phyloP scores from a whole-genome alignment of 495 filamentous ascomycete species.

The Aspergillus homomorphus region DNA sequence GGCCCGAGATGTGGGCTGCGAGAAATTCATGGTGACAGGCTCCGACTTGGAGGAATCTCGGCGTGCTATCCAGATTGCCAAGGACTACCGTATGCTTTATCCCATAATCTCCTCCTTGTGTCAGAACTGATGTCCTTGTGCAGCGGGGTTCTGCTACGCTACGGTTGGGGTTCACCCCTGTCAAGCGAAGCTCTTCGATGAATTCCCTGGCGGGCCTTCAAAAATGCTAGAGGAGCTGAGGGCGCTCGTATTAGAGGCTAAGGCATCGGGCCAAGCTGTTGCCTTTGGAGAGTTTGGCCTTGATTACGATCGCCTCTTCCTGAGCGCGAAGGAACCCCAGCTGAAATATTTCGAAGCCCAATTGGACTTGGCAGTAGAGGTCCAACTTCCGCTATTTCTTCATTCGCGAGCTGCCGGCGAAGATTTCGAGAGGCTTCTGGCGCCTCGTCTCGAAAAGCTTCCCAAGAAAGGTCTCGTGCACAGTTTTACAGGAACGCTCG shows the following conservation, averaged over 20 bases:
- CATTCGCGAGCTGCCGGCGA: slow-evolving; percentile 81
- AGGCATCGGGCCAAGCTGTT: slow-evolving; percentile 52
- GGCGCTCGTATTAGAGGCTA: slow-evolving; percentile 49
- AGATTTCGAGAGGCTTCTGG: slow-evolving; percentile 71
- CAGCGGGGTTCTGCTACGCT: slow-evolving; percentile 72
- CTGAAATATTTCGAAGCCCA: slow-evolving; percentile 81
- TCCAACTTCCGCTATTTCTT: slow-evolving; percentile 83
- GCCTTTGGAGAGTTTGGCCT: slow-evolving; percentile 96
- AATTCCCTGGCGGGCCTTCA: slow-evolving; percentile 52
- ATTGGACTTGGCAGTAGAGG: slow-evolving; percentile 69
- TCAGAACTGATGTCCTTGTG: neutral
- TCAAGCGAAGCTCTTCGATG: slow-evolving; percentile 63
- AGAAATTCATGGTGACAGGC: slow-evolving; percentile 92
- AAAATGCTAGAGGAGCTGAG: slow-evolving; percentile 60
- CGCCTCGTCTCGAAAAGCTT: slow-evolving; percentile 49
- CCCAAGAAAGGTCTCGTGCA: slow-evolving; percentile 79
- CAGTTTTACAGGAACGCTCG: slow-evolving; percentile 80
- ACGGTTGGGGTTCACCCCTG: slow-evolving; percentile 96
- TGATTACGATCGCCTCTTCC: slow-evolving; percentile 88
- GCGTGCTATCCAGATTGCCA: slow-evolving; percentile 69
- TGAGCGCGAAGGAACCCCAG: slow-evolving; percentile 72
- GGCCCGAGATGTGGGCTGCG: slow-evolving; percentile 71
- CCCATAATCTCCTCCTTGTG: neutral
- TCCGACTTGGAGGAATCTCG: slow-evolving; percentile 75
- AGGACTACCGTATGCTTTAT: slow-evolving; percentile 60